These are phyloP conservation scores for Brassica hybrid DNA, from an alignment of 441 rosid genomes.

Conservation along the genomic window DNA sequence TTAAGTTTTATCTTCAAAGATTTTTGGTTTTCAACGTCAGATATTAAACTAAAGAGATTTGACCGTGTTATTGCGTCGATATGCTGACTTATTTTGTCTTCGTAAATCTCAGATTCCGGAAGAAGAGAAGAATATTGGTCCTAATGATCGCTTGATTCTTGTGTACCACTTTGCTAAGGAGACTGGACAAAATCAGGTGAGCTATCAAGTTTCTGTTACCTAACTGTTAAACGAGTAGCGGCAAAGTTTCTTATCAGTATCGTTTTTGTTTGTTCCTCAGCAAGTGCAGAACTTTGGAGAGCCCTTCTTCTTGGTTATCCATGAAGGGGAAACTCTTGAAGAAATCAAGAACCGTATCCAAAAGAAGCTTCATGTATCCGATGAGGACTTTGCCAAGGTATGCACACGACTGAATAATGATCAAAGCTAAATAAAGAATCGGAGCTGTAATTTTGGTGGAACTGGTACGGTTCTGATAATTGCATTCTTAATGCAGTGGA, in stretches of 20 bases:
- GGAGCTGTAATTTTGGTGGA: not conserved
- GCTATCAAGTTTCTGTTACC: not conserved
- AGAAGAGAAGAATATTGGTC: conserved; percentile 79
- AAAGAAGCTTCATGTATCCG: conserved; percentile 70
- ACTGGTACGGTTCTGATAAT: not conserved
- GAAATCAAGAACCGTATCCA: conserved; percentile 68
- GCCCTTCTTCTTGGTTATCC: conserved; percentile 74
- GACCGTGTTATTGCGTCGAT: not conserved
- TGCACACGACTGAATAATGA: conserved; percentile 9
- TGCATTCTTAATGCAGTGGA: conserved; percentile 53
- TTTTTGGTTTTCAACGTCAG: conserved; percentile 12
- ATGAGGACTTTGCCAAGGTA: conserved; percentile 73
- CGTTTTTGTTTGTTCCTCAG: conserved; percentile 41
- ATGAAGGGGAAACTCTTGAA: conserved; percentile 65
- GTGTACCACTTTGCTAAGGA: conserved; percentile 75
- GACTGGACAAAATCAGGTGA: conserved; percentile 70
- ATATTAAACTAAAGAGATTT: not conserved
- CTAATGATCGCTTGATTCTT: conserved; percentile 70
- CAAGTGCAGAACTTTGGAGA: conserved; percentile 73
- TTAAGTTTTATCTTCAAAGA: not conserved
- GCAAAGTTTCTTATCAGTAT: conserved; percentile 14
- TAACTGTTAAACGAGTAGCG: not conserved
- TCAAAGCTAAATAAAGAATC: conserved; percentile 18
- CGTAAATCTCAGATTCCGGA: conserved; percentile 61
- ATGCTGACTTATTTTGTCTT: not conserved